Evolutionary conservation across 2,329 filamentous ascomycete genomes (phyloP).

Genomic region (Myriosclerotinia curreyana): DNA sequence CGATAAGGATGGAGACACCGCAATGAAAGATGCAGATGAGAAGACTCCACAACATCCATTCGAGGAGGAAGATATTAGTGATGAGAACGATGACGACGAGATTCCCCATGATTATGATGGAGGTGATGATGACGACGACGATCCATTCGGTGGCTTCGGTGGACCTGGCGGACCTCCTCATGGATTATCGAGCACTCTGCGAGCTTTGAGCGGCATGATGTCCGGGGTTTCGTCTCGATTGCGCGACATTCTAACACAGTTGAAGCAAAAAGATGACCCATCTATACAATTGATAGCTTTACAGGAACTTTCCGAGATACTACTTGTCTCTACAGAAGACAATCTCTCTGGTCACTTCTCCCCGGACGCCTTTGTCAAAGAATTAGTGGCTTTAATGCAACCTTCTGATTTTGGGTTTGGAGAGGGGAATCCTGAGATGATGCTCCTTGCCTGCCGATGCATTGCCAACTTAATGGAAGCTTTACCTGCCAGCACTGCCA

Average conservation of each 20-base stretch:
- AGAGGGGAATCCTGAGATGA: conserved; percentile 93
- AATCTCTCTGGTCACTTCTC: conserved; percentile 93
- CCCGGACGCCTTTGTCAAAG: conserved; percentile 91
- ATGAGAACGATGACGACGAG: conserved; percentile 63
- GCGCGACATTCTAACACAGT: conserved; percentile 69
- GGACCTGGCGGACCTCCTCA: conserved; percentile 60
- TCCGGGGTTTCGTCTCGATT: conserved; percentile 77
- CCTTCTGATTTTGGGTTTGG: conserved; percentile 73
- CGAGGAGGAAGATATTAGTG: conserved; percentile 47
- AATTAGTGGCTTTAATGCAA: conserved; percentile 88
- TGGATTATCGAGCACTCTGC: conserved; percentile 73
- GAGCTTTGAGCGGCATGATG: conserved; percentile 89
- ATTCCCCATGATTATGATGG: conserved; percentile 49
- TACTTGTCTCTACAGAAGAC: conserved; percentile 94
- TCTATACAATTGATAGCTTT: conserved; percentile 88
- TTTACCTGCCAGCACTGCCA: conserved; percentile 84
- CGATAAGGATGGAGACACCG: conserved; percentile 68
- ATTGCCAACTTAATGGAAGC: conserved; percentile 98
- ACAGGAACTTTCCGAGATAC: conserved; percentile 87
- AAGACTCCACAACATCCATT: conserved; percentile 29
- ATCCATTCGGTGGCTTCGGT: conserved; percentile 65
- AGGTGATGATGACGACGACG: conserved; percentile 56
- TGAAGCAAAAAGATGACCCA: conserved; percentile 80
- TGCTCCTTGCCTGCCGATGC: conserved; percentile 93
- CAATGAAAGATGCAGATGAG: conserved; percentile 49